Evolutionary conservation across 495 filamentous ascomycete genomes (phyloP).

Genomic region (Peziza echinospora): DNA sequence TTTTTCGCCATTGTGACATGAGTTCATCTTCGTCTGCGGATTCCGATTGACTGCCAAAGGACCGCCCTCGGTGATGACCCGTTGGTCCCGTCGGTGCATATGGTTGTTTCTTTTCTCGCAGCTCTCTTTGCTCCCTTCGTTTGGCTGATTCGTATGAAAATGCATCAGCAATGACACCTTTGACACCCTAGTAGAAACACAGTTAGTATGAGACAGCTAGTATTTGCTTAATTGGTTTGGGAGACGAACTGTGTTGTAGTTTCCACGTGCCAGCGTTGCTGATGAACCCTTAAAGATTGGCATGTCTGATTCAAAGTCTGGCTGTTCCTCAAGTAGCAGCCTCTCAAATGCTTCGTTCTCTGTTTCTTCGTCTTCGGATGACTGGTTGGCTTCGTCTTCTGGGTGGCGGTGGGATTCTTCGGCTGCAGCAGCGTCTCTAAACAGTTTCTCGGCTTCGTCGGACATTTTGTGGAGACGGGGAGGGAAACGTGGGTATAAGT

Average conservation of each 20-base stretch:
- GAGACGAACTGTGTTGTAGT: slow-evolving; percentile 18
- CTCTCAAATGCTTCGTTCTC: slow-evolving; percentile 19
- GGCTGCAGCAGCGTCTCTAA: not conserved
- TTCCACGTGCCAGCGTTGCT: slow-evolving; percentile 9
- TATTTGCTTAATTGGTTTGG: slow-evolving; percentile 23
- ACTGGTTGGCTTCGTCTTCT: slow-evolving; percentile 12
- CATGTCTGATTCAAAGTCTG: slow-evolving; percentile 13
- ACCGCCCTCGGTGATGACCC: slow-evolving; percentile 29
- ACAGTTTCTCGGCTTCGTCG: not conserved
- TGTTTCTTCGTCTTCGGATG: slow-evolving; percentile 17
- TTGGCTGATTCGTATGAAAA: slow-evolving; percentile 49
- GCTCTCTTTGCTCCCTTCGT: slow-evolving; percentile 3
- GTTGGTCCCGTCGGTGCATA: slow-evolving; percentile 5
- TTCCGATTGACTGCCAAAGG: slow-evolving; percentile 14
- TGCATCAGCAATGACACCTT: slow-evolving; percentile 94
- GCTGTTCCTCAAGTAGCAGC: slow-evolving; percentile 6
- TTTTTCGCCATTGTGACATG: slow-evolving; percentile 59
- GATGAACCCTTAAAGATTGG: slow-evolving; percentile 11
- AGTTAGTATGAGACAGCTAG: slow-evolving; percentile 11
- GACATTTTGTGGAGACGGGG: not conserved
- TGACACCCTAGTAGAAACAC: slow-evolving; percentile 92
- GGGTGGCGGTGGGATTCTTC: slow-evolving; percentile 11
- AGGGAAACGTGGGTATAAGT: slow-evolving; percentile 5
- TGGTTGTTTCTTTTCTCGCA: not conserved
- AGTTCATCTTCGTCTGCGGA: slow-evolving; percentile 67